Conservation (phyloP, 805 yeast genomes). For the Schwanniomyces pseudopolymorphus region DNA sequence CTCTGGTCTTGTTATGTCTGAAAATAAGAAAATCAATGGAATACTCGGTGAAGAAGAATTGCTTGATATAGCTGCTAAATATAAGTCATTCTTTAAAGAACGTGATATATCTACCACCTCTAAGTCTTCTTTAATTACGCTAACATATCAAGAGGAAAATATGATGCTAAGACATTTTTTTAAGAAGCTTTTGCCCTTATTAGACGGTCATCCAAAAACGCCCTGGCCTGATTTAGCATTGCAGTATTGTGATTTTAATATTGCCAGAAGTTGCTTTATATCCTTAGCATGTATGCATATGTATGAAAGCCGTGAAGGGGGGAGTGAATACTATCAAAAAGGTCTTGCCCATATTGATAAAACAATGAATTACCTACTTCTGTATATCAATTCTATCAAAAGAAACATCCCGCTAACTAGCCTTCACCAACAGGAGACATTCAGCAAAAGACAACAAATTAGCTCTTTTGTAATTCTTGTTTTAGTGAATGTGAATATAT, state of each 20-base stretch:
- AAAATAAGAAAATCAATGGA: no score
- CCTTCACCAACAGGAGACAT: slow-evolving; percentile 7
- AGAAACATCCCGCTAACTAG: not conserved
- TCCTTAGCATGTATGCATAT: slow-evolving; percentile 57
- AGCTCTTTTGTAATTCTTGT: slow-evolving; percentile 45
- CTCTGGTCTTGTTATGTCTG: not conserved
- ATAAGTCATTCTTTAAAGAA: not conserved
- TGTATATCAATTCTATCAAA: slow-evolving; percentile 27
- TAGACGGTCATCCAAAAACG: slow-evolving; percentile 60
- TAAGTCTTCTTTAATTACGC: slow-evolving; percentile 10
- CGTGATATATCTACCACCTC: not conserved
- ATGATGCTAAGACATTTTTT: slow-evolving; percentile 57
- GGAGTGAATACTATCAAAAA: slow-evolving; percentile 48
- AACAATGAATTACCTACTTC: slow-evolving; percentile 55
- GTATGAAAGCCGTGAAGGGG: slow-evolving; percentile 52
- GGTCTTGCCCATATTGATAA: slow-evolving; percentile 56
- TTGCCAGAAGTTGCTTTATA: slow-evolving; percentile 58
- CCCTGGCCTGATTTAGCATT: slow-evolving; percentile 64
- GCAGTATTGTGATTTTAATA: slow-evolving; percentile 55
- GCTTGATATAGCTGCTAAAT: not conserved
- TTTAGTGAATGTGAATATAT: slow-evolving; percentile 52
- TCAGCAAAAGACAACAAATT: slow-evolving; percentile 15
- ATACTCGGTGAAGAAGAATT: not conserved
- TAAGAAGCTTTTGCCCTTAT: slow-evolving; percentile 49
- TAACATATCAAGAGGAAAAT: slow-evolving; percentile 49